Conservation (phyloP, 2,329 filamentous ascomycete genomes). For the Huntiella abstrusa region DNA sequence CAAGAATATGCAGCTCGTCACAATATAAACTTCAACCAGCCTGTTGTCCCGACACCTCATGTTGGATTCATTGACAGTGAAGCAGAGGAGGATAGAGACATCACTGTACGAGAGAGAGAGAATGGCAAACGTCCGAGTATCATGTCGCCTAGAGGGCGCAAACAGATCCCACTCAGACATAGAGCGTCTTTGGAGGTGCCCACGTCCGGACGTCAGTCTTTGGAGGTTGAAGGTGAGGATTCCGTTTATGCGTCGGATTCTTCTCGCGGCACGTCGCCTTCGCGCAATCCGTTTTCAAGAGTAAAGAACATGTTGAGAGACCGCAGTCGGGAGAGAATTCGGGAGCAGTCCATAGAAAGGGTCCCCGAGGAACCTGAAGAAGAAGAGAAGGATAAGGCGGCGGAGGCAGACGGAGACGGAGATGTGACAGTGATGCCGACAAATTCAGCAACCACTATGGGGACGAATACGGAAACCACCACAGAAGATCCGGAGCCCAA, state of each 20-base stretch:
- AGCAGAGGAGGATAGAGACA: too few species aligned
- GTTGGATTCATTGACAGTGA: too few species aligned
- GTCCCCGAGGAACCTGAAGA: slow-evolving; percentile 3
- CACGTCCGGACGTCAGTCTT: too few species aligned
- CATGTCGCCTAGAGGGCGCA: too few species aligned
- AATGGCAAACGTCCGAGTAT: too few species aligned
- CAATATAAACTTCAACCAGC: slow-evolving; percentile 13
- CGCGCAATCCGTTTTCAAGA: slow-evolving; percentile 37
- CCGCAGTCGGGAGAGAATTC: slow-evolving; percentile 8
- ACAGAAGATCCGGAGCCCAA: not conserved
- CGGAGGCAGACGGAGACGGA: not conserved
- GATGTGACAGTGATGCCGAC: too few species aligned
- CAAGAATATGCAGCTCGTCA: slow-evolving; percentile 39
- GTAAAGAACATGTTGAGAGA: slow-evolving; percentile 38
- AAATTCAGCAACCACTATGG: not conserved
- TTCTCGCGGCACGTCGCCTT: slow-evolving; percentile 45
- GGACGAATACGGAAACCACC: slow-evolving; percentile 5
- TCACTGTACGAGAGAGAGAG: too few species aligned
- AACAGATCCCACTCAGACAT: too few species aligned
- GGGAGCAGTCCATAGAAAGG: slow-evolving; percentile 7
- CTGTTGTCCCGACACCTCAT: not conserved
- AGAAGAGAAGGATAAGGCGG: not conserved
- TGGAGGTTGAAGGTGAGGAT: not conserved
- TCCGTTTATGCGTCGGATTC: slow-evolving; percentile 15
- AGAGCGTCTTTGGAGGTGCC: too few species aligned